Conservation (phyloP, 805 yeast genomes). For the Hanseniaspora mollemarum region DNA sequence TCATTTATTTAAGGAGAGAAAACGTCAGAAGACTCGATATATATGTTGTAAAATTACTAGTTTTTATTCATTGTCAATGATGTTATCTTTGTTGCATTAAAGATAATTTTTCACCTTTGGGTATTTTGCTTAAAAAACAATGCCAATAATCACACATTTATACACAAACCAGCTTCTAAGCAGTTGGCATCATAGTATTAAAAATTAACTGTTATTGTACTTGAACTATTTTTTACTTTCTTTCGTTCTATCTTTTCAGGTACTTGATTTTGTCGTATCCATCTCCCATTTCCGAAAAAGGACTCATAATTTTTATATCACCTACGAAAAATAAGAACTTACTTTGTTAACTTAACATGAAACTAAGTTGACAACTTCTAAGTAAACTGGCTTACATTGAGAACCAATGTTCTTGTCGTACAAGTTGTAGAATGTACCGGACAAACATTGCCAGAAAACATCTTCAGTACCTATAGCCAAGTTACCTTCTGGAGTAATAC, state of each 20-base stretch:
- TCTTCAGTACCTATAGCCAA: constrained; percentile 48
- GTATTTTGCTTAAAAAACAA: not conserved
- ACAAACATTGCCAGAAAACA: constrained; percentile 52
- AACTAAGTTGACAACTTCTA: constrained; percentile 41
- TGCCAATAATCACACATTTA: not conserved
- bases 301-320: not conserved
- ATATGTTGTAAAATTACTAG: not conserved
- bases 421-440: constrained; percentile 59
- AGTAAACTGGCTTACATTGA: constrained; percentile 47
- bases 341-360: constrained; percentile 21
- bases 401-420: constrained; percentile 45
- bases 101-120: not conserved
- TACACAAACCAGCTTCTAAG: not conserved
- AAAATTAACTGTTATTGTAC: not conserved
- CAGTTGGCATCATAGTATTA: not conserved
- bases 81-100: not conserved
- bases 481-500: constrained; percentile 39
- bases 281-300: not conserved
- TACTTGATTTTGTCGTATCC: not conserved
- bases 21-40: not conserved
- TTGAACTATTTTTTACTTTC: not conserved
- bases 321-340: not conserved
- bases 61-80: too few species aligned
- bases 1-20: not conserved
- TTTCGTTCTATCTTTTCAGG: not conserved